A percentile compares a stretch with the other conserved stretches of the same genome.
These are phyloP conservation scores for Crucihimalaya himalaica DNA, from an alignment of 345 rosid genomes.

Conservation along the genomic window DNA sequence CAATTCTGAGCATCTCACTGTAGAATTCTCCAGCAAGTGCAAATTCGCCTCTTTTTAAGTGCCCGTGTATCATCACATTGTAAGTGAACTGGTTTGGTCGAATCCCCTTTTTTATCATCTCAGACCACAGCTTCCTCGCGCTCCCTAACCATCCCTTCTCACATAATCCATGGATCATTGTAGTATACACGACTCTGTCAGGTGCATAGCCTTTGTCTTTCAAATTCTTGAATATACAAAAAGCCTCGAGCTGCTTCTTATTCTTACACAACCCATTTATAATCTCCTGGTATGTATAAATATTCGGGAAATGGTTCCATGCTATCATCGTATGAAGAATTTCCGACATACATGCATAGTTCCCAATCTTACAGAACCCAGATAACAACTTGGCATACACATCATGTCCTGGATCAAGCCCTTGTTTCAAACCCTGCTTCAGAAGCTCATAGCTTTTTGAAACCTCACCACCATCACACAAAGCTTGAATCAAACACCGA, in stretches of 20 bases:
- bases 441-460: slow-evolving; percentile 47
- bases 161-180: slow-evolving; percentile 64
- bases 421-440: slow-evolving; percentile 43
- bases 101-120: slow-evolving; percentile 61
- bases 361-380: slow-evolving; percentile 58
- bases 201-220: slow-evolving; percentile 55
- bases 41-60: slow-evolving; percentile 52
- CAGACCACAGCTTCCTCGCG: slow-evolving; percentile 59
- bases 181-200: slow-evolving; percentile 53
- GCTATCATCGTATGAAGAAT: slow-evolving; percentile 54
- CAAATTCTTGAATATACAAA: slow-evolving; percentile 56
- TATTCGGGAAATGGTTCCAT: slow-evolving; percentile 45
- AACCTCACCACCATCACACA: slow-evolving; percentile 51
- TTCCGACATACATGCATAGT: slow-evolving; percentile 50
- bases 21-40: slow-evolving; percentile 49
- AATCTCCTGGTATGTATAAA: slow-evolving; percentile 50
- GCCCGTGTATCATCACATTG: slow-evolving; percentile 64
- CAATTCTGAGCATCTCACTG: slow-evolving; percentile 53
- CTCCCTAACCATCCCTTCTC: slow-evolving; percentile 51
- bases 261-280: slow-evolving; percentile 58
- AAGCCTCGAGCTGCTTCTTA: slow-evolving; percentile 52
- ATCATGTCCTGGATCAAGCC: slow-evolving; percentile 52
- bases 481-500: slow-evolving; percentile 56
- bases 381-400: slow-evolving; percentile 56
- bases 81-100: slow-evolving; percentile 59